Evolutionary conservation across 1,139 yeast species (phyloP), one percentile per base, ranked within the genome.

Genomic region (Yamadazyma trypodendri): DNA sequence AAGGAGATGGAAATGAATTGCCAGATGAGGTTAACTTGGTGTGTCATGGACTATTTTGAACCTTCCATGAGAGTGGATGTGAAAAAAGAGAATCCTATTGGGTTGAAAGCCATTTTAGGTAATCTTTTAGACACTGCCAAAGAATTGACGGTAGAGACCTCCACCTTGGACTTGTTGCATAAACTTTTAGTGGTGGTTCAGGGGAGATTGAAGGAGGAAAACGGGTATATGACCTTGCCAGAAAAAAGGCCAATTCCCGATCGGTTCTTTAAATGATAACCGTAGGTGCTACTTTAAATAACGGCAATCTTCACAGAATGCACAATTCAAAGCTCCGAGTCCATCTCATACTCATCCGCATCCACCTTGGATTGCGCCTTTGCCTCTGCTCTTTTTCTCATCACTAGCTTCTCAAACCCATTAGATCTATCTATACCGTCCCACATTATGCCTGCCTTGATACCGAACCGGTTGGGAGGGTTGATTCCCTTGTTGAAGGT

Each of bases 391-490:
- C 77, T 76, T 44, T 72, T 75, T 28, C 74, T 66, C 52, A 86
- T 70, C 69, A 85, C 74, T 43, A 72, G 65, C 35, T 65, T 66
- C 55, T 90, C 97, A 60, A 85, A 90, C n/a, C 97, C 97, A 55
- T 84, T 90, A 0, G 95, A 79, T 42, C 97, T 65, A 58, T 88
- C 94, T 0, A 89, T 81, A 0, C 97, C 97, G 56, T 90, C 97
- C 97, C 97, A 90, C 40, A 87, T 67, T 47, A 70, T 68, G 0
- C 97, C 97, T 0, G 97, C 95, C 5, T 65, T 63, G 14, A 90
- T 81, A 3, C 75, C 75, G 59, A 87, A 90, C 44, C 97, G 60
- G 54, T 90, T 90, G 18, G 77, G 77, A 0, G 87, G 78, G 39
- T 62, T 77, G 0, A 69, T 50, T 0, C 85, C 79, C 22, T 45